Conservation (phyloP, 768 basidiomycete genomes). For the Lepiota subincarnata region DNA sequence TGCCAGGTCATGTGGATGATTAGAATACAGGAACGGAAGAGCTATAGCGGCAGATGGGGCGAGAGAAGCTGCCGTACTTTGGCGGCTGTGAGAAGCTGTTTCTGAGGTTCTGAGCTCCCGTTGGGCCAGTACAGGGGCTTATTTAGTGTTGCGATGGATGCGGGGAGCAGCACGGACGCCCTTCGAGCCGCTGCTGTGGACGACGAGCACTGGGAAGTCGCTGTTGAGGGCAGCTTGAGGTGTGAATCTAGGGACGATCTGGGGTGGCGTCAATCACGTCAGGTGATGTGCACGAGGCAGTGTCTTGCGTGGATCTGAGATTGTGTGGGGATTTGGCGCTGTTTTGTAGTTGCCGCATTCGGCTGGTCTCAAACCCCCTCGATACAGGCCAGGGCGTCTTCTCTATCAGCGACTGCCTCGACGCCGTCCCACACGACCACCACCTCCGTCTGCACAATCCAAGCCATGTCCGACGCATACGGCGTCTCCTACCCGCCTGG, state of each 20-base stretch:
- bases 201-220: neutral
- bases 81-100: constrained; percentile 7
- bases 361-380: constrained; percentile 6
- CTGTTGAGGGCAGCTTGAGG: too few relatives aligned
- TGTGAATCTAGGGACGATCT: constrained; percentile 1
- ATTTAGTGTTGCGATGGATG: neutral
- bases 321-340: constrained; percentile 8
- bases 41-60: constrained; percentile 1
- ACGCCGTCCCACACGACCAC: neutral
- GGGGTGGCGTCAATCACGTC: neutral
- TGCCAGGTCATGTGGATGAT: constrained; percentile 8
- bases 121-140: neutral
- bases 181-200: neutral
- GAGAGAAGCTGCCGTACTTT: neutral
- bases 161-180: neutral
- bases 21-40: constrained; percentile 8
- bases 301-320: constrained; percentile 8
- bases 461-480: constrained; percentile 10
- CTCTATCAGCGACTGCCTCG: constrained; percentile 7
- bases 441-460: neutral
- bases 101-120: neutral
- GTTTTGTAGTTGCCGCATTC: constrained; percentile 6
- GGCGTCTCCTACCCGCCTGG: constrained; percentile 22
- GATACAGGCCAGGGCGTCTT: neutral
- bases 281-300: constrained; percentile 11